Conservation (phyloP, 2,329 filamentous ascomycete species). For the Clonostachys chloroleuca region DNA sequence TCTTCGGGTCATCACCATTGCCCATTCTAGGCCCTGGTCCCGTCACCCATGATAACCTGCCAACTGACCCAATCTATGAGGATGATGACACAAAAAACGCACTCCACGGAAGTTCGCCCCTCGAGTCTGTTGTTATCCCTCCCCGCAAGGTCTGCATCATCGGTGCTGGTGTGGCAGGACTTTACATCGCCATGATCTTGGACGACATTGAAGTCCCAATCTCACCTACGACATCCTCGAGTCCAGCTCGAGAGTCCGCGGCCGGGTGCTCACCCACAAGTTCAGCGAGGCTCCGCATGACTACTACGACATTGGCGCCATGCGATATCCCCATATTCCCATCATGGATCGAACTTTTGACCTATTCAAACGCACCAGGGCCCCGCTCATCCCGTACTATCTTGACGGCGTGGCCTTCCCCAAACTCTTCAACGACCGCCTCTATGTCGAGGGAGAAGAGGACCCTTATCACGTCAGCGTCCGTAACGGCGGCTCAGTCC, state of each 20-base stretch:
- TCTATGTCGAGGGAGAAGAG: neutral
- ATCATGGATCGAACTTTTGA: slow-evolving; percentile 14
- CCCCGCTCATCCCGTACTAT: slow-evolving; percentile 4
- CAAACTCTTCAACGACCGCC: slow-evolving; percentile 7
- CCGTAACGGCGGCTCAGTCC: slow-evolving; percentile 3
- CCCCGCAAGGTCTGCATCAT: slow-evolving; percentile 20
- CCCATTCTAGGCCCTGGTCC: neutral
- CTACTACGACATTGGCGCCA: slow-evolving; percentile 35
- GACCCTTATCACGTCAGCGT: slow-evolving; percentile 6
- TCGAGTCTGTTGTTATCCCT: slow-evolving; percentile 1
- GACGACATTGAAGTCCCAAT: slow-evolving; percentile 15
- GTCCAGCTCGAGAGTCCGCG: slow-evolving; percentile 20
- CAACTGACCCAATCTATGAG: neutral
- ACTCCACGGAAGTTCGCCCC: neutral
- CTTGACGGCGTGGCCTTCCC: neutral
- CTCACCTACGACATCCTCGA: slow-evolving; percentile 24
- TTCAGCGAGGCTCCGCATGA: slow-evolving; percentile 21
- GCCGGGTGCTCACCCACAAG: slow-evolving; percentile 23
- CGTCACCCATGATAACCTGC: neutral
- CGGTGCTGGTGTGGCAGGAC: slow-evolving; percentile 25
- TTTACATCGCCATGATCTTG: slow-evolving; percentile 25
- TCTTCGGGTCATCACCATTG: neutral
- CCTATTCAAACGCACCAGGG: slow-evolving; percentile 2
- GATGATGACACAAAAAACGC: neutral
- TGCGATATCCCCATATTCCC: slow-evolving; percentile 26